A percentile compares a stretch with the other conserved stretches of the same genome.
Evolutionary conservation across 106 monocot genomes (phyloP).

Genomic region (Alisma plantagoaquatica): DNA sequence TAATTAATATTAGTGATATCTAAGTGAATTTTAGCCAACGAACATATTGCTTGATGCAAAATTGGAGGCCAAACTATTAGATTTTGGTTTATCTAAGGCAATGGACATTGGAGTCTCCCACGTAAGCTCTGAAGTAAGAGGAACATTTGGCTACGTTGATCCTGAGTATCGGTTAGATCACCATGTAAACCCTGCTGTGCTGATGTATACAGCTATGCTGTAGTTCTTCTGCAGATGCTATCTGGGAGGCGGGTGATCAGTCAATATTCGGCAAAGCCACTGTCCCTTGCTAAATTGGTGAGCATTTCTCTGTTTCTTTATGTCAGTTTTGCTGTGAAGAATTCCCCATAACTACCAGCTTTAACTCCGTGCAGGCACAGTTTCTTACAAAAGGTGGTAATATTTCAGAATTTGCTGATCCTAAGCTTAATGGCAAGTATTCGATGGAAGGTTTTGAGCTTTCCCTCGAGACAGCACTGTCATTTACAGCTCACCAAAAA

Average conservation of each 20-base stretch:
- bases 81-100: constrained; percentile 42
- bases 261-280: constrained; percentile 27
- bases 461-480: constrained; percentile 27
- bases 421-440: constrained; percentile 26
- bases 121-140: constrained; percentile 48
- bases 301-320: background rate
- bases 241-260: constrained; percentile 36
- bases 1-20: too few relatives aligned
- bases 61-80: constrained; percentile 47
- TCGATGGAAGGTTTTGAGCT: constrained; percentile 33
- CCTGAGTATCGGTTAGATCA: constrained; percentile 42
- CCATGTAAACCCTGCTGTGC: constrained; percentile 36
- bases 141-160: constrained; percentile 42
- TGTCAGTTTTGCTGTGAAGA: background rate
- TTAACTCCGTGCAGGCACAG: constrained; percentile 19
- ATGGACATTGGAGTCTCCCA: constrained; percentile 35
- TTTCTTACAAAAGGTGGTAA: constrained; percentile 16
- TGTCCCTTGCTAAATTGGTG: constrained; percentile 32
- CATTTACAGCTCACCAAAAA: constrained; percentile 28
- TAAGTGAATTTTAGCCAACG: constrained; percentile 25
- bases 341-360: background rate
- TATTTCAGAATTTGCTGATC: constrained; percentile 35
- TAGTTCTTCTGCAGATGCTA: constrained; percentile 41
- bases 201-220: constrained; percentile 51
- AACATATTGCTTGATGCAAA: constrained; percentile 37